Evolutionary conservation across 768 basidiomycete species (phyloP), one percentile per base, ranked within the genome.

Genomic region (Cyathus striatus): DNA sequence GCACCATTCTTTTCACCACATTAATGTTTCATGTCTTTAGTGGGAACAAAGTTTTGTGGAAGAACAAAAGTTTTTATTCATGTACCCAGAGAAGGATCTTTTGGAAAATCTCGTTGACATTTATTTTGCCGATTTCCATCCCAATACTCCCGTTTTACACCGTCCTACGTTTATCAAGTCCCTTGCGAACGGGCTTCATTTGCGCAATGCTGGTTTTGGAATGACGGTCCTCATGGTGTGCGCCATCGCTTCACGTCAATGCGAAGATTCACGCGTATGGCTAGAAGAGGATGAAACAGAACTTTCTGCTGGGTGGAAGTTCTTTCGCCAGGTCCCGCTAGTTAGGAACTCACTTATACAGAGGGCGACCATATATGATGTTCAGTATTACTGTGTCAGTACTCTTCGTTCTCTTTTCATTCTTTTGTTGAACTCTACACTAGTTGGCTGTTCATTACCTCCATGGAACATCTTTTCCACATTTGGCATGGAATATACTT

Each of bases 311-410:
- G 81, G 81, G 1, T 85, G 80, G 79, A 71, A 72, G 50, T 86
- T 73, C 54, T 76, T 79, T 46, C 53, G 62, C 18, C 81, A 85
- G 57, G 75, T 88, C 4, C 75, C 83, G 41, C 68, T 78, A 45
- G 69, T 82, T 41, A 72, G 78, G 45, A 76, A 75, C 55, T 72
- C 70, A 0, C 60, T 86, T 24, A 66, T 83, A 16, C 68, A 76
- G 0, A 70, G 73, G 10, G 76, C 83, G 2, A 66, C 72, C 4
- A 52, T 91, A 41, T 79, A 79, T 54, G 86, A 89, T 51, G 62
- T 94, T 18, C 90, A 94, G 56, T 71, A 70, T 17, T 80, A 79
- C 52, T 70, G 72, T 53, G 81, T 82, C 55, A 44, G 75, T 55
- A n/a, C 56, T 66, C 46, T n/a, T 23, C n/a, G 4, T 27, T 33